These are phyloP conservation scores for Sporodiniella umbellata DNA, from an alignment of 371 early-diverging fungal species.

Conservation along the genomic window DNA sequence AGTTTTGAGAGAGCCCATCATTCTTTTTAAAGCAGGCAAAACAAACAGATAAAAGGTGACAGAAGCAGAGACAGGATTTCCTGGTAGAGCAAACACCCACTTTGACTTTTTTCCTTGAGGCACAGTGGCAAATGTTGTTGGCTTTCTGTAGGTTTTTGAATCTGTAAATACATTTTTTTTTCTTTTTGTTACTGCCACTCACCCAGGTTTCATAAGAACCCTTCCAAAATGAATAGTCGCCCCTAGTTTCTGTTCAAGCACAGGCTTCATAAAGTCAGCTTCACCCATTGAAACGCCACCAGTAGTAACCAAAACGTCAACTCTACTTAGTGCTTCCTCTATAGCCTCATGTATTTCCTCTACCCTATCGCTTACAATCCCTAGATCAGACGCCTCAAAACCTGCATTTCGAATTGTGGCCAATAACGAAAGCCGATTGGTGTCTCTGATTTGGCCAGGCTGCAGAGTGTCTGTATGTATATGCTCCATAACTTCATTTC, in stretches of 20 bases:
- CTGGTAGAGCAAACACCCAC: conserved; percentile 86
- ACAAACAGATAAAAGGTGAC: conserved; percentile 90
- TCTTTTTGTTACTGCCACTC: conserved; percentile 3
- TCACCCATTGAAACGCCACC: conserved; percentile 98
- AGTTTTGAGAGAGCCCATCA: conserved; percentile 60
- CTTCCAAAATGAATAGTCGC: conserved; percentile 87
- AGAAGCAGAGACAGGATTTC: conserved; percentile 90
- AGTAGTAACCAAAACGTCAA: conserved; percentile 83
- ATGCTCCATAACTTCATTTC: conserved; percentile 81
- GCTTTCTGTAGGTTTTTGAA: conserved; percentile 57
- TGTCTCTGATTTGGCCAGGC: conserved; percentile 76
- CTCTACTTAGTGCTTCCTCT: conserved; percentile 49
- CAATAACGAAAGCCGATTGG: conserved; percentile 78
- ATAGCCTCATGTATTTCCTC: conserved; percentile 51
- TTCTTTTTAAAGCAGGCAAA: conserved; percentile 74
- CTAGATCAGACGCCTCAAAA: conserved; percentile 69
- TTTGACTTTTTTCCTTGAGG: conserved; percentile 33
- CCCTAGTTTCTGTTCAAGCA: conserved; percentile 70
- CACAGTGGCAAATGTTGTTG: conserved; percentile 88
- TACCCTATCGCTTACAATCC: conserved; percentile 71
- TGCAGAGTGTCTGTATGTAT: conserved; percentile 40
- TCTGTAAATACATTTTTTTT: neutral
- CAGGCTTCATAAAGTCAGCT: conserved; percentile 84
- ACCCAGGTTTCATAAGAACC: conserved; percentile 91
- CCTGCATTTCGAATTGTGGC: conserved; percentile 64